Evolutionary conservation across 352 stramenopile species (phyloP), one percentile per base, ranked within the genome.

Genomic region (Phytophthora chlamydospora): DNA sequence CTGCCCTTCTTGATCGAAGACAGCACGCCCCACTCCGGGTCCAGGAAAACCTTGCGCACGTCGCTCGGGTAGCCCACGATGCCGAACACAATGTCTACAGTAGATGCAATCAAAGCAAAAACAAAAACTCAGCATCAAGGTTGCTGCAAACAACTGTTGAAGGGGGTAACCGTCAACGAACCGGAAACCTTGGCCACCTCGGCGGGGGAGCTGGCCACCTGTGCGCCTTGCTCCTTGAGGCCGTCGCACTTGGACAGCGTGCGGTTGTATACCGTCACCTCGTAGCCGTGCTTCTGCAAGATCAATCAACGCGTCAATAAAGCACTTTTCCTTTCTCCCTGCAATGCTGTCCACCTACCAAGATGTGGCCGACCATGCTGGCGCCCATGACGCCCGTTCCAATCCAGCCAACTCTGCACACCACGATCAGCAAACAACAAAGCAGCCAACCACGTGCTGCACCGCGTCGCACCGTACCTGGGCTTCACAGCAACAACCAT

Each of bases 11-110:
- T 87, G 48, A 95, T 85, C 29, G 69, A 72, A 27, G 79, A 83
- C 6, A 95, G 55, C 41, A 88, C 53, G 13, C 85, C 85, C 17
- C 68, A 85, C 34, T 88, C 59, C 3, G 83, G 78, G 45, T 92
- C 85, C 34, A 88, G 47, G 43, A 95, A 89, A 33, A 95, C 83
- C 19, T 78, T 83, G n/a, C 76, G 76, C 48, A 97, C 88, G 36
- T 97, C 90, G n/a, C 70, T 81, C 8, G 90, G 90, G 60, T 93
- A 96, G 33, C 90, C 90, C 13, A 97, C 87, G 44, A 97, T 97
- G 19, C 84, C 78, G 42, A 97, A 97, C 21, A 97, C 86, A 44
- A 97, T 90, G 53, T 97, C 90, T 92, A 17, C 50, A 53, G 16
- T 11, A 41, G 21, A 45, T 41, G 19, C 6, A 64, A 27, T 19